Base-by-base conservation (phyloP, 495 filamentous ascomycete genomes). In the Penicillium ucsense region DNA sequence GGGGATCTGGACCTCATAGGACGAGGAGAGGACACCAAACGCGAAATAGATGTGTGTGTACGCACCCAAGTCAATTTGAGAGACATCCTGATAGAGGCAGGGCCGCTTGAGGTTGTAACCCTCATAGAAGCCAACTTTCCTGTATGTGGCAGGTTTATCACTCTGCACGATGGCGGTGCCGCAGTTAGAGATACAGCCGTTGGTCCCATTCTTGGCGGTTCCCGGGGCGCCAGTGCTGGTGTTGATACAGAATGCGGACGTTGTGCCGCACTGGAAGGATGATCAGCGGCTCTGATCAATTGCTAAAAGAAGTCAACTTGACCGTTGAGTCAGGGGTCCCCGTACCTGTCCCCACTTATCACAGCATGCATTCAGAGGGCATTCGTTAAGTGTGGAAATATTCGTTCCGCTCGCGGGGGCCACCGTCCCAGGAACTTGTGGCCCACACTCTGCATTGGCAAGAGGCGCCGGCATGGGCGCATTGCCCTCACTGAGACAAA, bases 101-200 rank as follows among this genome's bases (percentile, higher is more conserved):
- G 56, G n/a, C 3, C 31, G 31, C 40, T 50, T 49, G 8, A 4
- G 8, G 11, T 8, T 10, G 29, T 31, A 42, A 4, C 1, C 8
- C 38, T 41, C 20, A 50, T 27, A 45, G 44, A 45, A 27, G 32
- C n/a, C 35, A 12, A 11, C 32, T 9, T 29, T 4, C 42, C 44
- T 52, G 31, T 38, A 47, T 35, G 41, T 35, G 8, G 36, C 48
- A 40, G 45, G 43, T 35, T 41, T 35, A 8, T 37, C 35, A 4
- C 5, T 34, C 10, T 6, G 10, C 7, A 35, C 10, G 27, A 41
- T 41, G 6, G 12, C 38, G 4, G 50, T 67, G 6, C 68, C 71
- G 46, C 72, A 75, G 56, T 68, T 69, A 35, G 56, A 68, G 37
- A 72, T 66, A 49, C 73, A 76, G 4, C 66, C 67, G 50, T 65